Evolutionary conservation across 169 alveolate genomes (phyloP), one percentile per base, ranked within the genome.

Genomic region (Cryptosporidium tyzzeri): DNA sequence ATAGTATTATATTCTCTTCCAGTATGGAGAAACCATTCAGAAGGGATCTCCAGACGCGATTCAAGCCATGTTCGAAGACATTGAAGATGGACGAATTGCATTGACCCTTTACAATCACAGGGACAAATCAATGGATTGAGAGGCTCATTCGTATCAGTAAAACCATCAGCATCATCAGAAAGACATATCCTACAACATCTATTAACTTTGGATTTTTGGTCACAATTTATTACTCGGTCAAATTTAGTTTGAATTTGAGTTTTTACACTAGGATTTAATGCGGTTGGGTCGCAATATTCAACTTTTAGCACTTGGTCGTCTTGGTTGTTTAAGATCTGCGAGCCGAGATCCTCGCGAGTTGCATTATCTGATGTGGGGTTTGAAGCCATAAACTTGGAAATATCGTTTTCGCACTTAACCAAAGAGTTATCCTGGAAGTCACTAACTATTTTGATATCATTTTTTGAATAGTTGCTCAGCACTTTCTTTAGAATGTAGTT

Each of bases 31-130:
- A 80, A 45, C 89, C 89, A 80, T 12, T 73, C 75, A 2, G 89
- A 26, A 18, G 89, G 80, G 53, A 80, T 80, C 14, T 65, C 89
- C 51, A 80, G 39, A 44, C 89, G 89, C 14, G 89, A 80, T 14
- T 80, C 89, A 62, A 80, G 59, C 99, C 99, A 98, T 70, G 94
- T 94, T 71, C 98, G 93, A 68, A 98, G 93, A 93, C 99, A 98
- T 61, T 95, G 95, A 53, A 97, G 91, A 92, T 98, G 99, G 16
- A 98, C 98, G 87, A 93, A 95, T 84, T 96, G 95, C 91, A 97
- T 95, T 29, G 98, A 94, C 1, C 99, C 99, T 37, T 93, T 91
- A 93, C 99, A 97, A 62, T 94, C 96, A 92, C 99, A 97, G 12
- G 98, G 98, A 21, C 96, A 92, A 16, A 97, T 95, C 35, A 97